Base-by-base conservation (phyloP, 768 basidiomycete genomes). In the Lyophyllum decastes region DNA sequence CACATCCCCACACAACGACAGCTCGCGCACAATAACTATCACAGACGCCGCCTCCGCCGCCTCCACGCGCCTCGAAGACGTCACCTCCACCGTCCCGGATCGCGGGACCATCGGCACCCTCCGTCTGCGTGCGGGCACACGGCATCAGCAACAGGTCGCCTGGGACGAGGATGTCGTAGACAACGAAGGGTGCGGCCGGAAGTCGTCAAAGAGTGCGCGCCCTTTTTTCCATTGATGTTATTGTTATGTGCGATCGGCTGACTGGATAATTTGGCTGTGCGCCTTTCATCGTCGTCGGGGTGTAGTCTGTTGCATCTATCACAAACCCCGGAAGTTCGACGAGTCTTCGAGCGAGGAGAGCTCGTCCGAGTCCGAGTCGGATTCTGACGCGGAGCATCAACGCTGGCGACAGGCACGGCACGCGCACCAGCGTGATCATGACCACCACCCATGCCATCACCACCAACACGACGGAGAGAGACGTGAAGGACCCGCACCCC, bases 251-350 rank as follows among this genome's bases (percentile, higher is more conserved):
- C 40, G 25, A 54, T 38, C 12, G 25, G 27, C 33, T 30, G 58
- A 41, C 10, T 46, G 14, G 17, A n/a, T n/a, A n/a, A n/a, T n/a
- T n/a, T n/a, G n/a, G n/a, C n/a, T n/a, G n/a, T n/a, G n/a, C n/a
- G n/a, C n/a, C n/a, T n/a, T n/a, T n/a, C n/a, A n/a, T n/a, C 17
- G 33, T 30, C 10, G 30, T 30, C 5, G 3, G 47, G 2, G 33
- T 24, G n/a, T 61, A 98, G 95, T 97, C 49, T 98, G 95, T 70
- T 98, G 95, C 71, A 96, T 98, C 66, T 96, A 95, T 67, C 92
- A 94, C 69, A 90, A 89, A 68, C 88, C 89, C 1, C 81, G 82
- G 55, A 74, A 67, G 49, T 94, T 92, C 60, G 92, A 93, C 72
- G 92, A 94, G 67, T 94, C 92, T 0, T 91, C 87, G 0, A 86